Evolutionary conservation across 1,139 yeast species (phyloP).

Genomic region (Keqinozyma sinolaborantium): DNA sequence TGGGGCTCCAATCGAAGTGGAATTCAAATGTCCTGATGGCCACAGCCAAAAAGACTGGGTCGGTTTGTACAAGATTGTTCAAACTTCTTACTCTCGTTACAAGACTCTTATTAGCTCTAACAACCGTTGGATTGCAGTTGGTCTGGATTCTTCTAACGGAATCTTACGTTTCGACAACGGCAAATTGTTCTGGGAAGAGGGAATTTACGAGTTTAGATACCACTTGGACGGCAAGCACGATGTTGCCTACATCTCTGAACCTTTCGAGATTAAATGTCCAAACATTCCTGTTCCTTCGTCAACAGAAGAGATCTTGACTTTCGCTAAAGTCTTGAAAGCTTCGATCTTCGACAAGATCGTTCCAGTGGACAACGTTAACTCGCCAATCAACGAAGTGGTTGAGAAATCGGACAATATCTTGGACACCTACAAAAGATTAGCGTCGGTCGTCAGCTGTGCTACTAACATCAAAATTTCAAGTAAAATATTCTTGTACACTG

Average conservation of each 20-base stretch:
- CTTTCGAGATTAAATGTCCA: conserved; percentile 60
- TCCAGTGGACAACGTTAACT: conserved; percentile 21
- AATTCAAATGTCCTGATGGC: conserved; percentile 53
- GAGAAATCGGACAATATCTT: conserved; percentile 26
- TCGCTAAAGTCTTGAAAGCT: conserved; percentile 29
- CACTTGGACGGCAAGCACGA: conserved; percentile 70
- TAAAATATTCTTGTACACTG: conserved; percentile 35
- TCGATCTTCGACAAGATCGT: conserved; percentile 31
- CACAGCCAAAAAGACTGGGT: conserved; percentile 64
- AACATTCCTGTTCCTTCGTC: conserved; percentile 33
- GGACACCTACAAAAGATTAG: conserved; percentile 29
- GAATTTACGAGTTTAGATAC: conserved; percentile 74
- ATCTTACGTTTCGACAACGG: conserved; percentile 48
- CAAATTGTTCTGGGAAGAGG: conserved; percentile 63
- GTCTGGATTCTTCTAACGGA: conserved; percentile 36
- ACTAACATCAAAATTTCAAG: conserved; percentile 39
- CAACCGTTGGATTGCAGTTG: conserved; percentile 67
- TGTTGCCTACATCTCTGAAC: conserved; percentile 63
- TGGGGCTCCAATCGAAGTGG: conserved; percentile 54
- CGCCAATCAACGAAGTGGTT: conserved; percentile 24
- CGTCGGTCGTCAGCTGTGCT: conserved; percentile 31
- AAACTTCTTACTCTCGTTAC: conserved; percentile 56
- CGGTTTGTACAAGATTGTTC: conserved; percentile 67
- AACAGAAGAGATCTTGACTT: conserved; percentile 16
- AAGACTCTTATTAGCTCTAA: conserved; percentile 61